These are phyloP conservation scores for Hemisphaericaspora xylanilytica DNA, from an alignment of 1,139 yeast genomes.

Conservation along the genomic window DNA sequence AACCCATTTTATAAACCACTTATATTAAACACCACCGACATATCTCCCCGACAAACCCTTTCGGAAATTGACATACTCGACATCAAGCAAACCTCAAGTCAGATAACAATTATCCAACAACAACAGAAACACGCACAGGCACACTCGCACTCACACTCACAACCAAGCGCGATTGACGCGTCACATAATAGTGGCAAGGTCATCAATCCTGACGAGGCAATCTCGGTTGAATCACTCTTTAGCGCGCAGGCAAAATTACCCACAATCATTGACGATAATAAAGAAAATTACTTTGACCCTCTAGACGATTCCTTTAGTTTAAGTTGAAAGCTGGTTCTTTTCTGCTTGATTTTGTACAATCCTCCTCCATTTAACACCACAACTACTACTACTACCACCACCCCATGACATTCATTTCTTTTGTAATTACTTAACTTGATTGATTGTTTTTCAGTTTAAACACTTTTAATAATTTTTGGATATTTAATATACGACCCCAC, in stretches of 20 bases:
- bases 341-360: background rate
- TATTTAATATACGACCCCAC: background rate
- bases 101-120: background rate
- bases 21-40: background rate
- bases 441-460: background rate
- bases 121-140: background rate
- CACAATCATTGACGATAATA: background rate
- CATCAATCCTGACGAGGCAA: constrained; percentile 5
- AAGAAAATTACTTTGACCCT: constrained; percentile 6
- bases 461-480: background rate
- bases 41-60: background rate
- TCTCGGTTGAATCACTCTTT: constrained; percentile 10
- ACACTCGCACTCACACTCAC: background rate
- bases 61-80: background rate
- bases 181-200: background rate
- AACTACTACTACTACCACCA: too few relatives aligned
- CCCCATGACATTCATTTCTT: background rate
- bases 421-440: background rate
- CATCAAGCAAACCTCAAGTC: background rate
- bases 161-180: background rate
- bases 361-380: too few relatives aligned
- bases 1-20: constrained; percentile 17
- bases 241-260: constrained; percentile 3
- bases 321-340: background rate
- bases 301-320: constrained; percentile 1